A percentile compares a stretch with the other conserved stretches of the same genome.
Conservation (phyloP, 345 rosid genomes). For the Gossypium turneri region DNA sequence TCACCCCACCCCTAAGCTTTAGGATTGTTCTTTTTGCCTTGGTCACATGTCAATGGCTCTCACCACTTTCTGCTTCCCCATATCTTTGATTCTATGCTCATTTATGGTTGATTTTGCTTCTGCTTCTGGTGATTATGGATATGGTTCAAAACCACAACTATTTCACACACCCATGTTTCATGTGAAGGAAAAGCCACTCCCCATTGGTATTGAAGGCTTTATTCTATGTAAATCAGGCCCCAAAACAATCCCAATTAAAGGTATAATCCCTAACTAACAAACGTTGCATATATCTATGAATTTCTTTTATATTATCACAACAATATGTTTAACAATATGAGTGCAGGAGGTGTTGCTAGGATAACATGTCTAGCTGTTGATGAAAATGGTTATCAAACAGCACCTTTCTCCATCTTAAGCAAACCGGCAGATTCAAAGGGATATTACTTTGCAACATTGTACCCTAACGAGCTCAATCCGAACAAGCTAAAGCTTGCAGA, state of each 20-base stretch:
- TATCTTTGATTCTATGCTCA: conserved; percentile 15
- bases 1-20: not conserved
- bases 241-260: conserved; percentile 27
- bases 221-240: conserved; percentile 33
- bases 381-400: conserved; percentile 29
- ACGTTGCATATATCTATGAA: too few species aligned
- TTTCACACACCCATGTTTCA: conserved; percentile 1
- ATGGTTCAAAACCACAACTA: not conserved
- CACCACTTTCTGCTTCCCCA: not conserved
- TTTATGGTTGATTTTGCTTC: conserved; percentile 8
- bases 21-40: not conserved
- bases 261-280: conserved; percentile 20
- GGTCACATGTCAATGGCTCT: conserved; percentile 11
- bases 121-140: conserved; percentile 17
- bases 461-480: conserved; percentile 13
- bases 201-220: conserved; percentile 34
- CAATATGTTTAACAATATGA: not conserved
- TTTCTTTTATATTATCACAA: not conserved
- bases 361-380: conserved; percentile 34
- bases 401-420: conserved; percentile 29
- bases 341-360: conserved; percentile 37
- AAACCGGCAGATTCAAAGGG: conserved; percentile 30
- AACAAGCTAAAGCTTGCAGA: conserved; percentile 22
- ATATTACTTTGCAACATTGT: conserved; percentile 33
- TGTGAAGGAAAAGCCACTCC: conserved; percentile 18